Evolutionary conservation across 805 yeast species (phyloP), one percentile per base, ranked within the genome.

Genomic region (Saturnispora bothae): DNA sequence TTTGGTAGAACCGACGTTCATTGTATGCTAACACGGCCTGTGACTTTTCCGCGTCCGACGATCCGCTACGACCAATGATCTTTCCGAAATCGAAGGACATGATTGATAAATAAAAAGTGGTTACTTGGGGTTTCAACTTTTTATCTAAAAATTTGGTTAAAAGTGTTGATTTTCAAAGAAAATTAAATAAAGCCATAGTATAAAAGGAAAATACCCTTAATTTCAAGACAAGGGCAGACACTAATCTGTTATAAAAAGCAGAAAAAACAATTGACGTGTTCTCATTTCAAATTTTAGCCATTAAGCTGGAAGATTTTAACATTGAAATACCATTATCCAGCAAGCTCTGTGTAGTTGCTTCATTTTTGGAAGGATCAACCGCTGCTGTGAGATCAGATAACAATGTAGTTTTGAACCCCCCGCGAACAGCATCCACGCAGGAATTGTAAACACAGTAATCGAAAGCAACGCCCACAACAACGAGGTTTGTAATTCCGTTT

Each of bases 361-460:
- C 47, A 3, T 61, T 61, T 1, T 61, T 68, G n/a, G n/a, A n/a
- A 0, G 73, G 66, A 42, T 63, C 63, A 14, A 82, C 84, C 4
- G 83, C 65, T 43, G 60, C 67, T 16, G 78, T 65, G 37, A 74
- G 70, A 22, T 73, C 71, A 42, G 65, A 63, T 12, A 84, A 46
- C 1, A 89, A 83, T 37, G 51, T 63, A 0, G 94, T 76, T 2
- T 69, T 56, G 52, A 70, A 85, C 0, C 95, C 95, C 4, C 61
- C 42, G 9, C 54, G 57, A 0, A 68, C 71, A 16, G 86, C 68
- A 40, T 88, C 94, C 18, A 74, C 54, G 0, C 95, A 85, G 0
- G 94, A 78, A 51, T 76, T 68, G 48, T 76, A 60, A 3, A 89
- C 96, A 56, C 97, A 88, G 56, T 64, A 85, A 53, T 88, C 97